A percentile compares a stretch with the other conserved stretches of the same genome.
Conservation (phyloP, 352 stramenopile genomes). For the Halophytophthora batemanensis region DNA sequence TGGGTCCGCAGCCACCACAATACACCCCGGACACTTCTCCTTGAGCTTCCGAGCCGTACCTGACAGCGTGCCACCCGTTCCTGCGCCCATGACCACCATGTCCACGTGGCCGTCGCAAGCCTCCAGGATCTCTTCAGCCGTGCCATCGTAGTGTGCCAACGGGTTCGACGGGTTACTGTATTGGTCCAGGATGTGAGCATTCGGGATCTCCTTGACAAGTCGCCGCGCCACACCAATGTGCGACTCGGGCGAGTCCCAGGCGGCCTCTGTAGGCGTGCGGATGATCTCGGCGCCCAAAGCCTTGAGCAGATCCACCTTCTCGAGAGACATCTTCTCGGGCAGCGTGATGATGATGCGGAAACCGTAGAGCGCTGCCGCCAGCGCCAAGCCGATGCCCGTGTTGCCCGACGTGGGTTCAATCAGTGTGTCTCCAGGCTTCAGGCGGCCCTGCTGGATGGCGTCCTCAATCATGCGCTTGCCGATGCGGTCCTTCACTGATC, state of each 20-base stretch:
- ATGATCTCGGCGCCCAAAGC: constrained; percentile 96
- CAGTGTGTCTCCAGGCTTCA: constrained; percentile 62
- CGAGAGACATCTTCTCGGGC: constrained; percentile 96
- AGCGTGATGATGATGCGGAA: constrained; percentile 95
- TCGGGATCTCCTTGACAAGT: constrained; percentile 93
- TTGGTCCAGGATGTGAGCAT: constrained; percentile 95
- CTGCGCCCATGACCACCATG: constrained; percentile 93
- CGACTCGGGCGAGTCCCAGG: constrained; percentile 94
- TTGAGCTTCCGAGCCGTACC: constrained; percentile 94
- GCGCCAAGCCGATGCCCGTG: constrained; percentile 96
- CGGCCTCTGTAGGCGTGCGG: constrained; percentile 93
- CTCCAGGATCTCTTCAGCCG: constrained; percentile 93
- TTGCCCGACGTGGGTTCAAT: constrained; percentile 97
- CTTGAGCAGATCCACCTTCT: constrained; percentile 96
- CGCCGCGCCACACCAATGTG: constrained; percentile 93
- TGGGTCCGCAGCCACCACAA: constrained; percentile 89
- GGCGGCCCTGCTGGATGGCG: constrained; percentile 46
- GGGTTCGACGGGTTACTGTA: constrained; percentile 97
- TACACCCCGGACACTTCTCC: constrained; percentile 82
- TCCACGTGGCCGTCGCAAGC: constrained; percentile 93
- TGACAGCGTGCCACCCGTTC: constrained; percentile 95
- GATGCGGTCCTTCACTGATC: constrained; percentile 76
- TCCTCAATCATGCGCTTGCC: constrained; percentile 64
- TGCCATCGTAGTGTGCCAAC: constrained; percentile 95
- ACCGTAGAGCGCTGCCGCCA: constrained; percentile 95